A percentile compares a stretch with the other conserved stretches of the same genome.
Conservation (phyloP, 1,284 basidiomycete genomes). For the Puccinia hordei region DNA sequence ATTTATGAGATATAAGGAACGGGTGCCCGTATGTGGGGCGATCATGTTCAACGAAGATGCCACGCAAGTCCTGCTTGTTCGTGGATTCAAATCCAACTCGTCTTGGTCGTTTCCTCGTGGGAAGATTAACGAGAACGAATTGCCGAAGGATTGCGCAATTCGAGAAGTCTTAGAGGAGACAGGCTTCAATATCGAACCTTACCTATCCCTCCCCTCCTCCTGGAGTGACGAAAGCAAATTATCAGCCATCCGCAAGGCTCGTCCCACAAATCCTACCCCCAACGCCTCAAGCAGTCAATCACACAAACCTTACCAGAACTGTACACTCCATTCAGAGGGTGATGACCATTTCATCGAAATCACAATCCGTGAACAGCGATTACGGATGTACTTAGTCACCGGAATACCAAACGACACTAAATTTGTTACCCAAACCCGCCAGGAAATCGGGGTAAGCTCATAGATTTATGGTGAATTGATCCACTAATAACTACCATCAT, state of each 20-base stretch:
- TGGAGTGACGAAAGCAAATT: conserved; percentile 44
- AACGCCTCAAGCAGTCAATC: conserved; percentile 37
- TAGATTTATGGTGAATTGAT: neutral
- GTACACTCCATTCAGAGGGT: conserved; percentile 52
- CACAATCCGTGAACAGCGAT: conserved; percentile 77
- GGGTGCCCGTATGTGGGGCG: conserved; percentile 97
- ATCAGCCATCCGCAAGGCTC: conserved; percentile 43
- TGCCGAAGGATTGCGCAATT: conserved; percentile 77
- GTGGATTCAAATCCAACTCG: conserved; percentile 94
- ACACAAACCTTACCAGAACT: conserved; percentile 45
- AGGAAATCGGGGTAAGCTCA: conserved; percentile 90
- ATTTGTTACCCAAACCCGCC: conserved; percentile 91
- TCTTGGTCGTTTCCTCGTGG: conserved; percentile 99
- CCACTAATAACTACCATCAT: conserved; percentile 30
- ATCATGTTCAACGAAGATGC: conserved; percentile 76
- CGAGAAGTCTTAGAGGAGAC: conserved; percentile 94
- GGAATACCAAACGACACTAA: conserved; percentile 84
- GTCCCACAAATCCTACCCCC: conserved; percentile 45
- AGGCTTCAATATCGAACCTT: conserved; percentile 77
- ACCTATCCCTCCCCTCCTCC: conserved; percentile 63
- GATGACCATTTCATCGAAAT: conserved; percentile 73
- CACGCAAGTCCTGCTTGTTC: conserved; percentile 81
- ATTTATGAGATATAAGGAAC: conserved; percentile 94
- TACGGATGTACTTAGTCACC: conserved; percentile 88
- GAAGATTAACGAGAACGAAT: conserved; percentile 95